Evolutionary conservation across 208 protist species (phyloP), one percentile per base, ranked within the genome.

Genomic region (Wallacemonas sp.): DNA sequence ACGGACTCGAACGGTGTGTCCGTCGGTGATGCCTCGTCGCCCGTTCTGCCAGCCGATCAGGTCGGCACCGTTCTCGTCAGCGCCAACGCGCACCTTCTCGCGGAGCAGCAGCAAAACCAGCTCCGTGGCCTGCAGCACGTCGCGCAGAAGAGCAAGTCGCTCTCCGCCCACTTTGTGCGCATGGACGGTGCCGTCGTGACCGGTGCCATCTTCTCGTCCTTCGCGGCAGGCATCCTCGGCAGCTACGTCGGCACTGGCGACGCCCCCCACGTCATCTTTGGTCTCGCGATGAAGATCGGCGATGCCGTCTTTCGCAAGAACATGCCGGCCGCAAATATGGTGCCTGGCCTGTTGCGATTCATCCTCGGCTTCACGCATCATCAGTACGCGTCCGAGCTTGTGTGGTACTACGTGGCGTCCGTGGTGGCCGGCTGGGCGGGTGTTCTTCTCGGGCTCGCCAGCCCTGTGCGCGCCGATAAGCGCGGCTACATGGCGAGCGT

Each of bases 251-350:
- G 74, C 9, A 63, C 68, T 2, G 55, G 64, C 17, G 48, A 65
- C 39, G 68, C 74, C 1, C 67, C 74, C n/a, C 48, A 74, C 23
- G 61, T 66, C 24, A 72, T 80, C 21, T 80, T 80, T 21, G 74
- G 58, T 1, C 33, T 80, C 2, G 65, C 68, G 16, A 74, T 72
- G 65, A 36, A 63, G 52, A 80, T 80, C 54, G 67, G 67, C 48
- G 61, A 52, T 34, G 43, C 68, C 30, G 56, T 72, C 24, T 69
- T 80, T 41, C 64, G 65, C 17, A 72, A 72, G 29, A 74, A 80
- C 64, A 75, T 75, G 68, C 64, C 68, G 8, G 68, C 70, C 2
- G 61, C 74, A n/a, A 75, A 54, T 32, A 61, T 75, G 19, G 52
- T 80, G 30, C 74, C 74, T 1, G 49, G 38, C n/a, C 27, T 52